phyloP scores from a whole-genome alignment of 169 alveolate genomes.

The Babesia caballi region DNA sequence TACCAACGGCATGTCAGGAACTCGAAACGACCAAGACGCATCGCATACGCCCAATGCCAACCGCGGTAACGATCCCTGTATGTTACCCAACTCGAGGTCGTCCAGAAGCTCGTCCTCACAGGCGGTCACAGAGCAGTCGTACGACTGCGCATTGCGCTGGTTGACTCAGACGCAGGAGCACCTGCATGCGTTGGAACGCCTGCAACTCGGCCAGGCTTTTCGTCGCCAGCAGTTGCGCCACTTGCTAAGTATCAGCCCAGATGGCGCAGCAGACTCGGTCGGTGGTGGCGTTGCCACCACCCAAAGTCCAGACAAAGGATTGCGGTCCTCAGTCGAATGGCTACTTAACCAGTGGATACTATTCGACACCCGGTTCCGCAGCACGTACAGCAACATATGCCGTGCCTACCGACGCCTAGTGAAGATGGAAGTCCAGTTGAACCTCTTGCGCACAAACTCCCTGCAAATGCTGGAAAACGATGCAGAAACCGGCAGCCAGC shows the following conservation, averaged over 20 bases:
- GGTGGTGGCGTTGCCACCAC: background rate
- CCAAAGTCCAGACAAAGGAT: too few species aligned
- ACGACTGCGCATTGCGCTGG: background rate
- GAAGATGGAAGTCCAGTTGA: constrained; percentile 15
- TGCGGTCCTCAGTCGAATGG: background rate
- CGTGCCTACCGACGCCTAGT: background rate
- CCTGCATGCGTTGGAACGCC: constrained; percentile 8
- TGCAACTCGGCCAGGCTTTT: background rate
- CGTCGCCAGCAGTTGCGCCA: background rate
- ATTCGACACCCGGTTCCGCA: background rate
- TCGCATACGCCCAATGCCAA: too few species aligned
- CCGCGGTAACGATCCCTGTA: too few species aligned
- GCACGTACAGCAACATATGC: background rate
- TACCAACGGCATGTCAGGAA: too few species aligned
- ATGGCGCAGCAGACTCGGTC: background rate
- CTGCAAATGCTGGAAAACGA: constrained; percentile 12
- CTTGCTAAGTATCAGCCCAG: background rate
- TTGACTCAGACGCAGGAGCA: background rate
- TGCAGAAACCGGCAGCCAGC: background rate
- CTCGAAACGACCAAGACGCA: too few species aligned
- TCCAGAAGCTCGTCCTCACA: too few species aligned
- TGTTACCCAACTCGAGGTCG: too few species aligned
- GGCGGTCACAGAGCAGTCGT: too few species aligned
- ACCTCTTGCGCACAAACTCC: constrained; percentile 25
- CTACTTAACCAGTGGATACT: background rate